Percentiles rank a stretch among this genome's conserved stretches.
These are phyloP conservation scores for Xerophyta viscosa DNA, from an alignment of 106 monocot species.

Conservation along the genomic window DNA sequence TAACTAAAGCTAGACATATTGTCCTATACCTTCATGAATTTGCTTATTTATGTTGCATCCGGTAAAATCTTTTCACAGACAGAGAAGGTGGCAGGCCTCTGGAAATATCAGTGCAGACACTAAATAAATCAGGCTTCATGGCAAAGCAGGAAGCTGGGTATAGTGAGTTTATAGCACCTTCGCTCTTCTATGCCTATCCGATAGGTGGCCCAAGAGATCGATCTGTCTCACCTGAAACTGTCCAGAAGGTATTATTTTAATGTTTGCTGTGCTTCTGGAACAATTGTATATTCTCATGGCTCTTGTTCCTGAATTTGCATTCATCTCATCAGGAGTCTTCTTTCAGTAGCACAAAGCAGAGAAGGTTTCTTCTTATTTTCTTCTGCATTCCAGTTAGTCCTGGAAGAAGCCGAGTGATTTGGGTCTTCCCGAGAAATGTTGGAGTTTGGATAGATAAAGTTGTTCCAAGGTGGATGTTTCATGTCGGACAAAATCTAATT, in stretches of 20 bases:
- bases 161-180: slow-evolving; percentile 63
- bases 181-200: slow-evolving; percentile 34
- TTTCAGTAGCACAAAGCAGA: slow-evolving; percentile 11
- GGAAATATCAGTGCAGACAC: slow-evolving; percentile 35
- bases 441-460: slow-evolving; percentile 53
- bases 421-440: slow-evolving; percentile 65
- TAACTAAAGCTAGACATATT: no score
- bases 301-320: background rate
- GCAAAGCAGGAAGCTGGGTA: slow-evolving; percentile 25
- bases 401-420: slow-evolving; percentile 78
- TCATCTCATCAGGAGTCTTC: slow-evolving; percentile 20
- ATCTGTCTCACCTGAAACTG: slow-evolving; percentile 11
- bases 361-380: slow-evolving; percentile 43
- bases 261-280: background rate
- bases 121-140: slow-evolving; percentile 39
- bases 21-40: no score
- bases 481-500: slow-evolving; percentile 63
- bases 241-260: slow-evolving; percentile 23
- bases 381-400: slow-evolving; percentile 81
- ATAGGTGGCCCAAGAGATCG: background rate
- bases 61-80: slow-evolving; percentile 37
- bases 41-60: no score
- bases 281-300: background rate
- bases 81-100: slow-evolving; percentile 66
- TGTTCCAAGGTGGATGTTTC: slow-evolving; percentile 79